A percentile compares a stretch with the other conserved stretches of the same genome.
Conservation (phyloP, 768 basidiomycete genomes). For the Tulasnella calospora region DNA sequence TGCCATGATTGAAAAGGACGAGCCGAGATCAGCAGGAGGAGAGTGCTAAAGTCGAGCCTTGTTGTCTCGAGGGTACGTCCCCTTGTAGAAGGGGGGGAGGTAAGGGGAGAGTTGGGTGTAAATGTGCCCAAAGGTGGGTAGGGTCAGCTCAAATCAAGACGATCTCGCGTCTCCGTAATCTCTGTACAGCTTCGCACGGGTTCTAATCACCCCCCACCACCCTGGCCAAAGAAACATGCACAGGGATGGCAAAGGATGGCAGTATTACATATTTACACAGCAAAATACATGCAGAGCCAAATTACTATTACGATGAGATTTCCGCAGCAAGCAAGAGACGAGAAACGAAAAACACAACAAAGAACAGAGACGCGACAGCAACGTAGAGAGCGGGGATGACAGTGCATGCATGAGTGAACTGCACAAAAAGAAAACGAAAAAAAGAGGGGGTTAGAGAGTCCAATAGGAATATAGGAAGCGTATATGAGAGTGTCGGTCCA, state of each 20-base stretch:
- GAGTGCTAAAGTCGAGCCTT: neutral
- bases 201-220: neutral
- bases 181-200: neutral
- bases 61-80: neutral
- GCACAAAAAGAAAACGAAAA: neutral
- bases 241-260: neutral
- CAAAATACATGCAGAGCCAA: neutral
- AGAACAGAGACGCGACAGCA: neutral
- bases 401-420: no score
- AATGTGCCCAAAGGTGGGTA: constrained; percentile 3
- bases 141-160: constrained; percentile 11
- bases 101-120: neutral
- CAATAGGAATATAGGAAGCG: no score
- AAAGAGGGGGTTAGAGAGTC: neutral
- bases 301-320: constrained; percentile 1
- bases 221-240: neutral
- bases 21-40: neutral
- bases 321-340: neutral
- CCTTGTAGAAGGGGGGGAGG: neutral
- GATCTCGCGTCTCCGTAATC: neutral
- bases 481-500: no score
- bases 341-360: neutral
- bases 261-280: constrained; percentile 6
- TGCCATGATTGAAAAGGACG: neutral
- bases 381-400: neutral